Percentiles rank a stretch among this genome's conserved stretches.
phyloP scores from a whole-genome alignment of 2,329 filamentous ascomycete genomes.

The Colletotrichum limetticola region DNA sequence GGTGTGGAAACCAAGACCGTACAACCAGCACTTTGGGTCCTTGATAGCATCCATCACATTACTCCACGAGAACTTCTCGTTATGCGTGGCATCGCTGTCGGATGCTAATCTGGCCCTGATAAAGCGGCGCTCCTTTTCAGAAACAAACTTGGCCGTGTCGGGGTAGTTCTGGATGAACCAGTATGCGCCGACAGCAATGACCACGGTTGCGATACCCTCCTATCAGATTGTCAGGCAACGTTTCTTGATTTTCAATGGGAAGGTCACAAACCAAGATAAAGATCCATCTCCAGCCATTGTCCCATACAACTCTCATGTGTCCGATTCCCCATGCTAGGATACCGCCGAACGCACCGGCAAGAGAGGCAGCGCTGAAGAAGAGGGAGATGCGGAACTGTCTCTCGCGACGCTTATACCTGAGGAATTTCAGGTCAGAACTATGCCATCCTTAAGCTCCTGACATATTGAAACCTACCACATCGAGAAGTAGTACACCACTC shows the following conservation, averaged over 20 bases:
- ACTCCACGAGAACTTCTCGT: conserved; percentile 76
- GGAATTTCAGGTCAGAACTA: not conserved
- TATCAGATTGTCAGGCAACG: conserved; percentile 49
- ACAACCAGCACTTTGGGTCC: conserved; percentile 79
- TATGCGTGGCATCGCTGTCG: conserved; percentile 75
- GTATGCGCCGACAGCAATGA: conserved; percentile 61
- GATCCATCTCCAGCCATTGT: conserved; percentile 67
- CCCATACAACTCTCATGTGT: conserved; percentile 63
- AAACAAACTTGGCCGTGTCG: conserved; percentile 66
- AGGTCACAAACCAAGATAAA: conserved; percentile 62
- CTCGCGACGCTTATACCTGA: conserved; percentile 58
- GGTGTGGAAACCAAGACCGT: conserved; percentile 77
- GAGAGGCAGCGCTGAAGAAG: conserved; percentile 65
- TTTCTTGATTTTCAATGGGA: no score
- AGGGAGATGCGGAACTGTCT: conserved; percentile 65
- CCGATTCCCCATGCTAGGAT: conserved; percentile 67
- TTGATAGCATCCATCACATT: conserved; percentile 72
- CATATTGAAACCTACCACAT: conserved; percentile 55
- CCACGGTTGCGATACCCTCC: conserved; percentile 66
- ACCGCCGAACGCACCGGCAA: conserved; percentile 67
- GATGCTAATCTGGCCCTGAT: conserved; percentile 72
- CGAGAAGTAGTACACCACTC: conserved; percentile 60
- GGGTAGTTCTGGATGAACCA: conserved; percentile 77
- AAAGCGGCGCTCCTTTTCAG: conserved; percentile 62
- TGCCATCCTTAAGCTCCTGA: not conserved